Base-by-base conservation (phyloP, 2,329 filamentous ascomycete genomes). In the Fusarium sororula region DNA sequence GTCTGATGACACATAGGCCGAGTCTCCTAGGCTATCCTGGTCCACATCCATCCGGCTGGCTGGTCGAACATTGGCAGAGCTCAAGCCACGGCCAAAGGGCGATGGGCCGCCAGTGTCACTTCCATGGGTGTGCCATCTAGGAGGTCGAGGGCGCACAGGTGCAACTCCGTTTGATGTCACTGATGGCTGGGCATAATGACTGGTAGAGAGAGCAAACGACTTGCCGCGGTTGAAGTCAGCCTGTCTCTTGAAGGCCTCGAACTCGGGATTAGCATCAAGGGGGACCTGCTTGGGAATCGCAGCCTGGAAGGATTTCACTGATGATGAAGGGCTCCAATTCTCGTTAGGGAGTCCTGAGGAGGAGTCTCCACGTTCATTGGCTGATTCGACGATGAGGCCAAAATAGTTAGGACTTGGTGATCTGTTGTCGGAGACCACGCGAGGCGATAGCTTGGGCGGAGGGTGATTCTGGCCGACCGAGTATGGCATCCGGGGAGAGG, bases 351-450 rank as follows among this genome's bases (percentile, higher is more conserved):
- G 86, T 39, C 87, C 86, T 9, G 87, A 89, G 6, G 92, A 92
- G 56, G 91, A 92, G 60, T 92, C 91, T 70, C 91, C 88, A 30
- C 88, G 86, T 70, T 93, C 90, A 63, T 83, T 86, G 51, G 84
- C 82, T 26, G 89, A 81, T 66, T 94, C 91, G 71, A 94, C 84
- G 37, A 91, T 86, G 68, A 97, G 89, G 63, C 93, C 93, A 81
- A 98, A 98, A 82, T 98, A 98, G 81, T 95, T 97, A 18, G 94
- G 94, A 80, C 94, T 96, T 15, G 90, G 84, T 3, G 88, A 83
- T 70, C 87, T 85, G 22, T 79, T 79, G 45, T 86, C 84, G 5
- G 78, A 64, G 10, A 77, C 76, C 32, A 75, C 79, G 32, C 73
- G 79, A 6, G 87, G 86, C 6, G 88, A 87, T 11, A 87, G 79